Conservation (phyloP, 108 stramenopile species). For the Skeletonema grethae region DNA sequence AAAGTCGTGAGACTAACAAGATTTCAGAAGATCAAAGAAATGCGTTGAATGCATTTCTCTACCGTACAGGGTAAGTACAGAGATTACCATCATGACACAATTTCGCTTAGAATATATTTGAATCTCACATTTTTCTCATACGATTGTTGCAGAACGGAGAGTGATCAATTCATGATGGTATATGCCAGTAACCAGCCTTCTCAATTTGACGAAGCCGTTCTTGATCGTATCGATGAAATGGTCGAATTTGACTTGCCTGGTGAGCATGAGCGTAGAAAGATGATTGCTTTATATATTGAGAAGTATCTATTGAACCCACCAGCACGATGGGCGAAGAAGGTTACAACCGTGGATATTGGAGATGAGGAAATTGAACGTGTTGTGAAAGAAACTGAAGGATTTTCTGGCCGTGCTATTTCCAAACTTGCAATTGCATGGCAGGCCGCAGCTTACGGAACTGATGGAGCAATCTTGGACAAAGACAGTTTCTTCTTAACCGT, state of each 20-base stretch:
- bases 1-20: slow-evolving; percentile 83
- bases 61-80: slow-evolving; percentile 78
- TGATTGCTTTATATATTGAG: slow-evolving; percentile 97
- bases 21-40: slow-evolving; percentile 98
- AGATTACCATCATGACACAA: no score
- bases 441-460: slow-evolving; percentile 96
- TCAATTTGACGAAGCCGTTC: slow-evolving; percentile 96
- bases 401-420: slow-evolving; percentile 96
- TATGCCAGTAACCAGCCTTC: slow-evolving; percentile 98
- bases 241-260: slow-evolving; percentile 94
- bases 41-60: slow-evolving; percentile 98
- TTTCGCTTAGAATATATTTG: no score
- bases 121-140: no score
- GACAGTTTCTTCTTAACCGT: slow-evolving; percentile 85
- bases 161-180: slow-evolving; percentile 99
- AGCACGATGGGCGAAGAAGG: slow-evolving; percentile 73
- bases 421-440: slow-evolving; percentile 99
- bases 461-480: slow-evolving; percentile 80
- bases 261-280: slow-evolving; percentile 83
- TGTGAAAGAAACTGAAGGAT: slow-evolving; percentile 90
- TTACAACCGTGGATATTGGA: slow-evolving; percentile 78
- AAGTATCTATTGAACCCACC: slow-evolving; percentile 92
- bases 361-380: slow-evolving; percentile 87
- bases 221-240: slow-evolving; percentile 99
- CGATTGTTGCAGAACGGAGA: slow-evolving; percentile 66